phyloP scores from a whole-genome alignment of 495 filamentous ascomycete species.

The Glutinoglossum americanum region DNA sequence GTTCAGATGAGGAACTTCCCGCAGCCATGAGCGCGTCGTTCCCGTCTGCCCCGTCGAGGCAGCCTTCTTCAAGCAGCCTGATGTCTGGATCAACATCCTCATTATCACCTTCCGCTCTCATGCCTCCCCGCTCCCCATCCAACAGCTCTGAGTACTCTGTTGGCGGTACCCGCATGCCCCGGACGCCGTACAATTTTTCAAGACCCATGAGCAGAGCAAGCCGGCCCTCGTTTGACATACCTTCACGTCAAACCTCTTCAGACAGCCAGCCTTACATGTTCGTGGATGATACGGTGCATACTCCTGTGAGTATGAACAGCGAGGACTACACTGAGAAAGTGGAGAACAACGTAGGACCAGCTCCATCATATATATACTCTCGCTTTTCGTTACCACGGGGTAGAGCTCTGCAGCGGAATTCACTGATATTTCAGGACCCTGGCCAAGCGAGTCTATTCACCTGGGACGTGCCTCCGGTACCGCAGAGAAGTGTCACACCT shows the following conservation, averaged over 20 bases:
- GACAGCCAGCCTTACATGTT: slow-evolving; percentile 35
- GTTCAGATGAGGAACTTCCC: slow-evolving; percentile 40
- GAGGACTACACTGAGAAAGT: slow-evolving; percentile 27
- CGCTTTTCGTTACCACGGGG: slow-evolving; percentile 70
- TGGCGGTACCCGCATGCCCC: slow-evolving; percentile 36
- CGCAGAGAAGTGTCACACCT: slow-evolving; percentile 21
- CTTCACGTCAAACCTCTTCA: slow-evolving; percentile 33
- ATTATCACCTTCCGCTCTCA: slow-evolving; percentile 16
- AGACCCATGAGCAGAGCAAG: slow-evolving; percentile 65
- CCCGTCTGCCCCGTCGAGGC: slow-evolving; percentile 25
- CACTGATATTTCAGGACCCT: slow-evolving; percentile 39
- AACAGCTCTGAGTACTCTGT: slow-evolving; percentile 54
- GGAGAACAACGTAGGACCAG: slow-evolving; percentile 16
- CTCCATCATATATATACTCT: slow-evolving; percentile 62
- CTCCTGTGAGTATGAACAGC: slow-evolving; percentile 40
- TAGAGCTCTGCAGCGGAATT: slow-evolving; percentile 43
- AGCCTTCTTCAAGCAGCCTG: slow-evolving; percentile 46
- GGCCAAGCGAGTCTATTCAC: slow-evolving; percentile 31
- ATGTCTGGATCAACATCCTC: slow-evolving; percentile 27
- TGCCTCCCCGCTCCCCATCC: slow-evolving; percentile 52
- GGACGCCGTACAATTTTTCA: slow-evolving; percentile 81
- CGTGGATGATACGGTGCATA: slow-evolving; percentile 35
- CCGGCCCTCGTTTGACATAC: slow-evolving; percentile 36
- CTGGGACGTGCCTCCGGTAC: slow-evolving; percentile 33
- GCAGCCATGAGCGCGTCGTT: slow-evolving; percentile 30